Percentiles rank a stretch among this genome's conserved stretches.
These are phyloP conservation scores for Acrasis kona DNA, from an alignment of 78 protist species.

Conservation along the genomic window DNA sequence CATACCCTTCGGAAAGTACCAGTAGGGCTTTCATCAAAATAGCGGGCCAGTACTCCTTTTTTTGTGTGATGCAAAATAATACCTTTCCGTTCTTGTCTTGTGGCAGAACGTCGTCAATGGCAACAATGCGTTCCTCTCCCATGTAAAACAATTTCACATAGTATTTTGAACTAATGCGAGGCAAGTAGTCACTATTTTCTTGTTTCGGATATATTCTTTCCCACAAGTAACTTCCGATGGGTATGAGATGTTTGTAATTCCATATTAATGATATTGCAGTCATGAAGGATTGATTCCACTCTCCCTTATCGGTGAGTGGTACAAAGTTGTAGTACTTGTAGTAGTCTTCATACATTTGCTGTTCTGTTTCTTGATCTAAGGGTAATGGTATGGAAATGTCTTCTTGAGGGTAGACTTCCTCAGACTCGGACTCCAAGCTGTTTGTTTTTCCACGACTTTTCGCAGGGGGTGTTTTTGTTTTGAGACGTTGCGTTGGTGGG, in stretches of 20 bases:
- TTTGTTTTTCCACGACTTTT: too few species aligned
- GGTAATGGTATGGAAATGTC: too few species aligned
- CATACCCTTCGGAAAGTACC: too few species aligned
- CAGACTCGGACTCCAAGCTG: too few species aligned
- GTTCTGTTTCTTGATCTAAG: too few species aligned
- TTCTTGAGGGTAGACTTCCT: too few species aligned
- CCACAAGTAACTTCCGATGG: conserved; percentile 6
- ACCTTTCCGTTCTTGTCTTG: conserved; percentile 3
- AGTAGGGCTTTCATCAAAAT: conserved; percentile 15
- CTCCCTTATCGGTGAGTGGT: too few species aligned
- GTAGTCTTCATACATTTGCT: too few species aligned
- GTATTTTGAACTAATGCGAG: neutral
- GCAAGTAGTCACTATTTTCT: neutral
- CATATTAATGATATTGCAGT: neutral
- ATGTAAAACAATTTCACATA: neutral
- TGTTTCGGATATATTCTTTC: conserved; percentile 2
- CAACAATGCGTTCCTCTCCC: neutral
- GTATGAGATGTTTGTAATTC: neutral
- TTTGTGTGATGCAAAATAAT: neutral
- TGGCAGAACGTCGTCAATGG: conserved; percentile 24
- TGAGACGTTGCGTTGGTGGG: too few species aligned
- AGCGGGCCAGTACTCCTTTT: conserved; percentile 18
- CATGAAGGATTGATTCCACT: conserved; percentile 12
- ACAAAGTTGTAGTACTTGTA: too few species aligned
- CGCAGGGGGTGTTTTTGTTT: too few species aligned